Evolutionary conservation across 2,329 filamentous ascomycete species (phyloP), one percentile per base, ranked within the genome.

Genomic region (Aspergillus niger): DNA sequence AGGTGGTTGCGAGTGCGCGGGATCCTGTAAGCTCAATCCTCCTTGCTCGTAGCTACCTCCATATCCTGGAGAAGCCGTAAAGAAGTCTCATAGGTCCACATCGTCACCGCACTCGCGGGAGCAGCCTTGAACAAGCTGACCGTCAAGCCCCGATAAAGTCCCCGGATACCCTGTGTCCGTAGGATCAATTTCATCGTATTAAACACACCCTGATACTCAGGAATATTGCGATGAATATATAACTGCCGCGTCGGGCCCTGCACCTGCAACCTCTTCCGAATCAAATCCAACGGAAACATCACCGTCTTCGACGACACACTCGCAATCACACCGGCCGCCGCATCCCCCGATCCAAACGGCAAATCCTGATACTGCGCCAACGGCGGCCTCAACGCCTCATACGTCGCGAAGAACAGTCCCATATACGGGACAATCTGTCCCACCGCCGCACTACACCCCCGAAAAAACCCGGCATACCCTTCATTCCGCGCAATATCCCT

Each of bases 381-480:
- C 0, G 83, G 85, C 6, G 86, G 73, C 5, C 91, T 83, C 54
- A 96, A 79, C 8, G 84, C 82, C 76, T 99, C 95, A 79, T 98
- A 99, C 43, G 87, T 85, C 36, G 91, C 86, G 77, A 99, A 99
- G 80, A 99, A 98, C 2, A 97, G 82, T 13, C 95, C 95, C 95
- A 99, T 99, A 75, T 94, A 96, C 2, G 95, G 95, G 8, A 97
- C 86, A 52, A 98, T 95, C 79, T 97, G 93, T 26, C 83, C 89
- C 22, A 98, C 81, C 0, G 89, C 92, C 1, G 94, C 93, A 1
- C 85, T 85, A 36, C 96, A 81, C 3, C 95, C 95, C 52, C 92
- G 90, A 76, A 97, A 99, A 79, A 96, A 98, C 0, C 95, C 95
- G 3, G 76, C 76, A 0, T 79, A 68, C 0, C 95, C 95, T 79